Evolutionary conservation across 2,329 filamentous ascomycete genomes (phyloP).

Genomic region (Penicillium olsonii): DNA sequence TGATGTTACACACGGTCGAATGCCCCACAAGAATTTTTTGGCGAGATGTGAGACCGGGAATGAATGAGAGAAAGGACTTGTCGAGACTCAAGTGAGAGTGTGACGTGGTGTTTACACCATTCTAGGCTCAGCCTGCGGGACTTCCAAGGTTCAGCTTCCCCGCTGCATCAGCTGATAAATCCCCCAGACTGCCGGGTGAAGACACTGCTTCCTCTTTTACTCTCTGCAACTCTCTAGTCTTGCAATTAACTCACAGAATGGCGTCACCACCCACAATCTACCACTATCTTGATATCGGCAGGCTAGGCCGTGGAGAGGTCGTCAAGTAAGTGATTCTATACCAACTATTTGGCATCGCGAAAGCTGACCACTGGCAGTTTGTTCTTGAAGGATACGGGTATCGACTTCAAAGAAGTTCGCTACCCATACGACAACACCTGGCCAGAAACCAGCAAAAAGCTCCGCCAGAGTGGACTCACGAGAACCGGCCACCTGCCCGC

Average conservation of each 20-base stretch:
- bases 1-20: no score
- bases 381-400: constrained; percentile 31
- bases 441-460: constrained; percentile 25
- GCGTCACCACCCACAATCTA: constrained; percentile 1
- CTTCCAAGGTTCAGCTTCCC: no score
- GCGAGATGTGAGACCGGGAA: no score
- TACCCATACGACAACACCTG: constrained; percentile 33
- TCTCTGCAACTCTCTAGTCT: neutral
- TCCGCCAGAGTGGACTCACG: constrained; percentile 28
- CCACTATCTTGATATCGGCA: constrained; percentile 31
- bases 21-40: no score
- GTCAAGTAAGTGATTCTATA: constrained; percentile 21
- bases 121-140: no score
- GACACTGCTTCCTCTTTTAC: neutral
- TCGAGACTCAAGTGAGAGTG: no score
- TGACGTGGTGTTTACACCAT: no score
- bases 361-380: constrained; percentile 16
- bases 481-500: constrained; percentile 38
- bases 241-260: neutral
- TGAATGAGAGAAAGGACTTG: no score
- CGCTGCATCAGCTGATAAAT: no score
- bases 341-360: neutral
- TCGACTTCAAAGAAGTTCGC: constrained; percentile 29
- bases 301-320: constrained; percentile 31
- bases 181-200: no score